These are phyloP conservation scores for Xylariaceae sp. DNA, from an alignment of 2,329 filamentous ascomycete genomes.

Conservation along the genomic window DNA sequence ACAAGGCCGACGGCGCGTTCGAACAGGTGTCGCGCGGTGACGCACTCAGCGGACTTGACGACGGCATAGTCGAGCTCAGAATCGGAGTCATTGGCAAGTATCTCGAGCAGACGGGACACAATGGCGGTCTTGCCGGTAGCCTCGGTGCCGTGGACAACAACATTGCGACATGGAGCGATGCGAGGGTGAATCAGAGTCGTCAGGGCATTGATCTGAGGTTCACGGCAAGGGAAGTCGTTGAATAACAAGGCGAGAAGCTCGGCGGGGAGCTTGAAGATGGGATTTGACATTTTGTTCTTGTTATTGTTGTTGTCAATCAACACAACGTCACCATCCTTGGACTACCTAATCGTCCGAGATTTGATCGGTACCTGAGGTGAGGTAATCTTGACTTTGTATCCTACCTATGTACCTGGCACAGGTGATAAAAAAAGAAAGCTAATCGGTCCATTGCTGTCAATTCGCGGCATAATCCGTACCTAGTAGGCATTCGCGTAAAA, in stretches of 20 bases:
- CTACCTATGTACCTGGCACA: no score
- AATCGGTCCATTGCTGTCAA: no score
- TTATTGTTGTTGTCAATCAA: no score
- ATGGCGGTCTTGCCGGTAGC: constrained; percentile 83
- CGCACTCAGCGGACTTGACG: constrained; percentile 69
- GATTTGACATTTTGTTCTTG: no score
- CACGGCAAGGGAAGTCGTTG: constrained; percentile 52
- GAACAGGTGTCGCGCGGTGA: constrained; percentile 72
- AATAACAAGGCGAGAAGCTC: constrained; percentile 45
- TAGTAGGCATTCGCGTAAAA: no score
- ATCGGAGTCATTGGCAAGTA: constrained; percentile 42
- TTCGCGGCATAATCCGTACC: no score
- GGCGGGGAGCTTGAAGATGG: constrained; percentile 49
- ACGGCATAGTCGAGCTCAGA: constrained; percentile 54
- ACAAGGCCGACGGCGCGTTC: constrained; percentile 65
- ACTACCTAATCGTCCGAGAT: no score
- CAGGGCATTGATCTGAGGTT: constrained; percentile 56
- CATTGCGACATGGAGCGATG: constrained; percentile 65
- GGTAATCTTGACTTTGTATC: no score
- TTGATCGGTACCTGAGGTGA: no score
- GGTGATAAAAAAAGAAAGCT: no score
- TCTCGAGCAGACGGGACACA: constrained; percentile 56
- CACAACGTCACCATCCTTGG: no score
- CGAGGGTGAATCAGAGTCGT: constrained; percentile 57
- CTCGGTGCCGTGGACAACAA: constrained; percentile 80